Percentiles rank a stretch among this genome's conserved stretches.
Conservation (phyloP, 495 filamentous ascomycete species). For the Penicillium bialowiezense region DNA sequence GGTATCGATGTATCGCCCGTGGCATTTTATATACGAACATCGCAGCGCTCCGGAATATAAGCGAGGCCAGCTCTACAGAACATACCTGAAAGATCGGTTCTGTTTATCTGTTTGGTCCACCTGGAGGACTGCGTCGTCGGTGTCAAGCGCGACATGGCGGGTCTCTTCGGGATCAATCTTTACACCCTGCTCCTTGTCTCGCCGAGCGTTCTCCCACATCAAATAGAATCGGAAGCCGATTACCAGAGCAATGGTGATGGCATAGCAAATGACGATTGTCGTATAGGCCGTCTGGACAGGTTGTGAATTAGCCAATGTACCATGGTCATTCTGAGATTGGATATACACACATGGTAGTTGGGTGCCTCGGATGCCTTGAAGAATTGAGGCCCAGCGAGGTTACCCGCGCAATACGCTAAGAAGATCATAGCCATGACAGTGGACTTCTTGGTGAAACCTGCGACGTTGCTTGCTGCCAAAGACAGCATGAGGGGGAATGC, state of each 20-base stretch:
- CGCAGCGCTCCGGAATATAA: too few species aligned
- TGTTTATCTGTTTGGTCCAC: conserved; percentile 19
- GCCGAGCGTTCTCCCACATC: background rate
- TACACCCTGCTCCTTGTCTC: conserved; percentile 11
- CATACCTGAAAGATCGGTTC: conserved; percentile 16
- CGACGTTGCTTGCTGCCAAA: conserved; percentile 24
- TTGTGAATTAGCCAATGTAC: background rate
- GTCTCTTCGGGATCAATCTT: conserved; percentile 15
- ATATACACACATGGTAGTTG: conserved; percentile 11
- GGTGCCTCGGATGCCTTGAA: conserved; percentile 17
- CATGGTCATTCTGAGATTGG: too few species aligned
- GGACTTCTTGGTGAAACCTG: conserved; percentile 28
- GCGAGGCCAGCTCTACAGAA: conserved; percentile 1
- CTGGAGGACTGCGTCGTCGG: conserved; percentile 9
- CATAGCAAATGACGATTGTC: conserved; percentile 14
- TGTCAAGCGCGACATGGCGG: conserved; percentile 7
- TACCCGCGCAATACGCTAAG: conserved; percentile 19
- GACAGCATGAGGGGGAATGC: conserved; percentile 19
- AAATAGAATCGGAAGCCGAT: conserved; percentile 8
- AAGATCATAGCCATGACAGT: conserved; percentile 20
- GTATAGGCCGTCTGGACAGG: conserved; percentile 17
- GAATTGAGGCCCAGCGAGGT: conserved; percentile 23
- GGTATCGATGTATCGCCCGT: too few species aligned
- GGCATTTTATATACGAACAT: too few species aligned
- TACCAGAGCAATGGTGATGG: conserved; percentile 9